phyloP scores from a whole-genome alignment of 1,284 basidiomycete genomes.

The Heliocybe sulcata region DNA sequence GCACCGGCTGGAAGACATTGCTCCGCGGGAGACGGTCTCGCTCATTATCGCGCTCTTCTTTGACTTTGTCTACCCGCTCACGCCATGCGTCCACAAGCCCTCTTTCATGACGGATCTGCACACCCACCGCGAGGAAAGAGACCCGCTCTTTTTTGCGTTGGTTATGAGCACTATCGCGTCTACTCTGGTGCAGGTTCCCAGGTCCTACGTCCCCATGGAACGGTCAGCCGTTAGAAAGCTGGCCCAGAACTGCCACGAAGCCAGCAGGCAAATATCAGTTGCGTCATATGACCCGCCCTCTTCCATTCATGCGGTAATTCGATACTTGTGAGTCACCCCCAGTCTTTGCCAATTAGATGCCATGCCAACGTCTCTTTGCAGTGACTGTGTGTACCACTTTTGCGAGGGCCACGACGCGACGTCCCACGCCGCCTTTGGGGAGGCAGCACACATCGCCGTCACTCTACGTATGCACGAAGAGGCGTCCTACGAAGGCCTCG shows the following conservation, averaged over 20 bases:
- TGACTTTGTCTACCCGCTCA: constrained; percentile 83
- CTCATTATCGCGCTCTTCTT: constrained; percentile 82
- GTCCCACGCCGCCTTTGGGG: constrained; percentile 79
- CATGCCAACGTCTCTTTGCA: constrained; percentile 34
- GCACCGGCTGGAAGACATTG: constrained; percentile 66
- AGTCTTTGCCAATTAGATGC: too few species aligned
- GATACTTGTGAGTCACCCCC: constrained; percentile 62
- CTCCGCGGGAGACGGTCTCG: constrained; percentile 67
- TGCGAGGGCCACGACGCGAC: constrained; percentile 83
- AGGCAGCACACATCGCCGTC: constrained; percentile 74
- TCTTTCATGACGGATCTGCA: constrained; percentile 83
- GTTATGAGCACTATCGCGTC: constrained; percentile 81
- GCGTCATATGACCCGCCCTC: constrained; percentile 78
- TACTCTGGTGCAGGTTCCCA: constrained; percentile 77
- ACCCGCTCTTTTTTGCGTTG: constrained; percentile 81
- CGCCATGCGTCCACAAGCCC: constrained; percentile 76
- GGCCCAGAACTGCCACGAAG: constrained; percentile 73
- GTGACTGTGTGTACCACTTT: constrained; percentile 78
- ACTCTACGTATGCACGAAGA: constrained; percentile 82
- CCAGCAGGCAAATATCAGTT: constrained; percentile 71
- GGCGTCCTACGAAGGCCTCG: constrained; percentile 68
- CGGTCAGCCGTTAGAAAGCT: constrained; percentile 69
- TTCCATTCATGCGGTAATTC: constrained; percentile 73
- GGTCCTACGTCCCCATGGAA: constrained; percentile 78
- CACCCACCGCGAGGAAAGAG: constrained; percentile 67